These are phyloP conservation scores for Cyberlindnera mississippiensis DNA, from an alignment of 805 yeast genomes.

Conservation along the genomic window DNA sequence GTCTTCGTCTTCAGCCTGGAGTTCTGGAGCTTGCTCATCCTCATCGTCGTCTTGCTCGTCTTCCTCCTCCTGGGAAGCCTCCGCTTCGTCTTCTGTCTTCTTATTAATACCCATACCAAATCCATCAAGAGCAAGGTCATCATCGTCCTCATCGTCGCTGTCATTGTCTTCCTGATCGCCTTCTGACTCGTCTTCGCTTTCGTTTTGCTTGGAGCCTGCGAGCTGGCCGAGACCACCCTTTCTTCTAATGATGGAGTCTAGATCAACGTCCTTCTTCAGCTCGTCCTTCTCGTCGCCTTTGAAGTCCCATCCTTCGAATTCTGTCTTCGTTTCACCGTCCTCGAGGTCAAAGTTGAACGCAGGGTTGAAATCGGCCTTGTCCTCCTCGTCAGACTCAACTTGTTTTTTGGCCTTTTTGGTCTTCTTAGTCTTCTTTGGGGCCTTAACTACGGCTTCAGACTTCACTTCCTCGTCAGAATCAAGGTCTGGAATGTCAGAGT, in stretches of 20 bases:
- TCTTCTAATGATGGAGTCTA: slow-evolving; percentile 81
- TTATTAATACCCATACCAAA: slow-evolving; percentile 35
- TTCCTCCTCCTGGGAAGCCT: slow-evolving; percentile 28
- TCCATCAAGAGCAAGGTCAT: slow-evolving; percentile 44
- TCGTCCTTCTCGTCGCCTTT: slow-evolving; percentile 40
- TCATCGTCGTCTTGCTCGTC: slow-evolving; percentile 26
- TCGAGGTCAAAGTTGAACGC: slow-evolving; percentile 68
- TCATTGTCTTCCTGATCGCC: slow-evolving; percentile 32
- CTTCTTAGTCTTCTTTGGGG: slow-evolving; percentile 20
- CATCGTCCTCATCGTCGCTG: slow-evolving; percentile 34
- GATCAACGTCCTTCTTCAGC: slow-evolving; percentile 62
- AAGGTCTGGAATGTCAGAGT: slow-evolving; percentile 57
- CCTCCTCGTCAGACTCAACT: slow-evolving; percentile 31
- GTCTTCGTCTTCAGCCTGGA: slow-evolving; percentile 22
- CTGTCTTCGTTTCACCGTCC: slow-evolving; percentile 44
- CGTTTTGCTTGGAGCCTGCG: slow-evolving; percentile 40
- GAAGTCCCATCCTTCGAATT: slow-evolving; percentile 84
- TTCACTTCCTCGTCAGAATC: slow-evolving; percentile 43
- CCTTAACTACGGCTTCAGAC: slow-evolving; percentile 1
- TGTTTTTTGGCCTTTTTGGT: slow-evolving; percentile 25
- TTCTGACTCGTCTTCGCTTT: slow-evolving; percentile 41
- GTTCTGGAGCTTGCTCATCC: slow-evolving; percentile 27
- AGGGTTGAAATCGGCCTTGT: slow-evolving; percentile 63
- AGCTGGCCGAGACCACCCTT: slow-evolving; percentile 72
- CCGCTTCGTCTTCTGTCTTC: slow-evolving; percentile 31